These are phyloP conservation scores for Cadophora sp. DNA, from an alignment of 2,329 filamentous ascomycete genomes.

Conservation along the genomic window DNA sequence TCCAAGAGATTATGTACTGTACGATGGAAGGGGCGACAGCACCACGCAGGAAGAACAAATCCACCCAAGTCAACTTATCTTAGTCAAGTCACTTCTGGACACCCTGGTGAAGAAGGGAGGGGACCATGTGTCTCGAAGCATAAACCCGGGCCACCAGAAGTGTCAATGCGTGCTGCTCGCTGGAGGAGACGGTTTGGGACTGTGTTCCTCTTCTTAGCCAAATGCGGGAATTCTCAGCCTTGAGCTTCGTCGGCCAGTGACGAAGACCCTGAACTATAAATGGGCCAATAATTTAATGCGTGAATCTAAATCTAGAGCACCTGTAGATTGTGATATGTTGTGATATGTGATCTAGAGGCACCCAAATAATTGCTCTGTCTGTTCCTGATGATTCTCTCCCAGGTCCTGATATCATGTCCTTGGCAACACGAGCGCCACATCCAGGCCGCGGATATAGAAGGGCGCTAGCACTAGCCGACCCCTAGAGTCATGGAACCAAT, in stretches of 20 bases:
- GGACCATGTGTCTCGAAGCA: constrained; percentile 8
- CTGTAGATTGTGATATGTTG: background rate
- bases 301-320: background rate
- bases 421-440: background rate
- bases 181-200: background rate
- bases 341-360: background rate
- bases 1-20: constrained; percentile 6
- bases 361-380: background rate
- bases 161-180: constrained; percentile 9
- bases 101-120: background rate
- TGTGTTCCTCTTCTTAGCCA: constrained; percentile 5
- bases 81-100: background rate
- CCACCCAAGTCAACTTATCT: background rate
- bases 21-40: background rate
- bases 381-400: background rate
- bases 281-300: background rate
- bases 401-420: constrained; percentile 12
- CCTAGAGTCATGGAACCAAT: constrained; percentile 8
- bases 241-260: background rate
- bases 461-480: background rate
- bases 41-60: background rate
- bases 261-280: background rate
- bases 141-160: background rate
- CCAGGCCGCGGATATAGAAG: background rate
- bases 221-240: background rate